Evolutionary conservation across 2,329 filamentous ascomycete species (phyloP).

Genomic region (Hypoxylon sp.): DNA sequence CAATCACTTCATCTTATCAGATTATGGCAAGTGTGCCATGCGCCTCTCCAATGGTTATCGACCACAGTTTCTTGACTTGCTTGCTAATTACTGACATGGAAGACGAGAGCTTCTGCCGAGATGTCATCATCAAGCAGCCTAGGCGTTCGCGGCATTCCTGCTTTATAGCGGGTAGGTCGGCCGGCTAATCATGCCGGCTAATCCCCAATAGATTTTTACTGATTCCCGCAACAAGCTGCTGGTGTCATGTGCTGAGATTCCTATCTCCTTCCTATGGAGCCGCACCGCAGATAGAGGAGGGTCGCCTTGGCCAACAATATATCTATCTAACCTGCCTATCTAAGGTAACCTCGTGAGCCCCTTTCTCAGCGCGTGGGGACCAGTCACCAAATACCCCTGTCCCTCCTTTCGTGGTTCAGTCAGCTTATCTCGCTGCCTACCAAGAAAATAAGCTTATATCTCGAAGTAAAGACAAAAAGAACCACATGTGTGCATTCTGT

Average conservation of each 20-base stretch:
- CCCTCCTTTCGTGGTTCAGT: conserved; percentile 11
- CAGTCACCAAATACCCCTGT: conserved; percentile 11
- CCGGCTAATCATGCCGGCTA: conserved; percentile 39
- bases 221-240: conserved; percentile 7
- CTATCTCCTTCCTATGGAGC: conserved; percentile 21
- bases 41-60: neutral
- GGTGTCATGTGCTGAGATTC: conserved; percentile 22
- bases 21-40: neutral
- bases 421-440: conserved; percentile 29
- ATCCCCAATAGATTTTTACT: conserved; percentile 6
- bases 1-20: neutral
- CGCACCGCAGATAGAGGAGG: conserved; percentile 13
- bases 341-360: conserved; percentile 26
- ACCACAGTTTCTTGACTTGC: neutral
- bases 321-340: conserved; percentile 37
- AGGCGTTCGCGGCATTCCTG: neutral
- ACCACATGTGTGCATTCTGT: neutral
- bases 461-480: conserved; percentile 11
- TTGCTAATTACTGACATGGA: neutral
- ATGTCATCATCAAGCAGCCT: conserved; percentile 23
- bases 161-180: conserved; percentile 18
- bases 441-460: conserved; percentile 8
- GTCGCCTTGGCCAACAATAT: conserved; percentile 15
- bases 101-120: conserved; percentile 2
- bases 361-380: conserved; percentile 9